A percentile compares a stretch with the other conserved stretches of the same genome.
phyloP scores from a whole-genome alignment of 106 monocot genomes.

The Chionographis japonica region DNA sequence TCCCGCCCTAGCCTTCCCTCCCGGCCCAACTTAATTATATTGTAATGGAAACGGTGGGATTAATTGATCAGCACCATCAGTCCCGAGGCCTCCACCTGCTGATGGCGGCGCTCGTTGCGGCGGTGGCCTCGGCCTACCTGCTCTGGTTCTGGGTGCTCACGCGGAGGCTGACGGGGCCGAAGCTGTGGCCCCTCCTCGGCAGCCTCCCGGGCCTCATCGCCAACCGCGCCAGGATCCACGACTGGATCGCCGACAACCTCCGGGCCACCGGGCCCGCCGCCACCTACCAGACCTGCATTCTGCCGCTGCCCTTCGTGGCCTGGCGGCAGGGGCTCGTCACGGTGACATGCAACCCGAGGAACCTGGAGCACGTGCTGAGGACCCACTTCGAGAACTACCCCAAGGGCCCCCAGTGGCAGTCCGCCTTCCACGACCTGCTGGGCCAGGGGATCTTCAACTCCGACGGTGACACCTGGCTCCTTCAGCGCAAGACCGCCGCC shows the following conservation, averaged over 20 bases:
- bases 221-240: conserved; percentile 47
- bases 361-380: conserved; percentile 81
- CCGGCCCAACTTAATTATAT: too few relatives aligned
- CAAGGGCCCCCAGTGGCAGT: conserved; percentile 76
- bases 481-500: conserved; percentile 87
- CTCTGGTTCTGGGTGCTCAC: conserved; percentile 57
- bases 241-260: conserved; percentile 75
- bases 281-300: conserved; percentile 77
- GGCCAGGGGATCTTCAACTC: conserved; percentile 92
- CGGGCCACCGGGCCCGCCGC: conserved; percentile 26
- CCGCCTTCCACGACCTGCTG: conserved; percentile 79
- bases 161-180: conserved; percentile 40
- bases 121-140: conserved; percentile 34
- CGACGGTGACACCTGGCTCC: conserved; percentile 80
- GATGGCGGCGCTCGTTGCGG: conserved; percentile 9
- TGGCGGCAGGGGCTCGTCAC: conserved; percentile 66
- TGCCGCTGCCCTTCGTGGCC: conserved; percentile 53
- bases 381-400: conserved; percentile 86
- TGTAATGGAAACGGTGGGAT: too few relatives aligned
- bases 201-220: conserved; percentile 47
- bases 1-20: too few relatives aligned
- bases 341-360: conserved; percentile 79
- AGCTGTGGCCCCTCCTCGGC: conserved; percentile 61
- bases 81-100: conserved; percentile 2
- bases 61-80: neutral